phyloP scores from a whole-genome alignment of 108 stramenopile genomes.

The Nitzschia inconspicua region DNA sequence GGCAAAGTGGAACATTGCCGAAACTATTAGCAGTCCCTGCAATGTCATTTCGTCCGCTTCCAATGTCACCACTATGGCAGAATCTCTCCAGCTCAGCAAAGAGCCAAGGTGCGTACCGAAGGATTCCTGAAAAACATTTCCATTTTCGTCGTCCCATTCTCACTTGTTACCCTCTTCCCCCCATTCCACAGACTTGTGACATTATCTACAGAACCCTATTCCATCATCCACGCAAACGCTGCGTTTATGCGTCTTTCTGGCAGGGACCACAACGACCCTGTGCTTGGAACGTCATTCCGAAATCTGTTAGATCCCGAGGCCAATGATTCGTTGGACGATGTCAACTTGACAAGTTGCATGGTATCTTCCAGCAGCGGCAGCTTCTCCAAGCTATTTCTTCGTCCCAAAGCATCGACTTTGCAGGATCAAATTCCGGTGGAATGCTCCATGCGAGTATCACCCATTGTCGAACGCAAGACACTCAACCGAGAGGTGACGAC shows the following conservation, averaged over 20 bases:
- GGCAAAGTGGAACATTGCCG: neutral
- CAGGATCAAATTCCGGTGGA: neutral
- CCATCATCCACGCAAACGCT: constrained; percentile 36
- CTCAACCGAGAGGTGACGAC: neutral
- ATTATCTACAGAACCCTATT: constrained; percentile 24
- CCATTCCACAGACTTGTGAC: constrained; percentile 18
- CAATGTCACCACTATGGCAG: constrained; percentile 20
- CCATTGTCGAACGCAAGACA: constrained; percentile 9
- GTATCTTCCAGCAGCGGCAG: constrained; percentile 6
- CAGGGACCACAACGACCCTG: neutral
- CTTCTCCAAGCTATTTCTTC: constrained; percentile 4
- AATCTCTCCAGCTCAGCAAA: constrained; percentile 22
- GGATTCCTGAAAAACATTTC: neutral
- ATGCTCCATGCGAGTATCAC: constrained; percentile 7
- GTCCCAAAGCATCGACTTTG: neutral
- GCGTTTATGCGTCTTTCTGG: constrained; percentile 24
- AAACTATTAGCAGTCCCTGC: constrained; percentile 4
- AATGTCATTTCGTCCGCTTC: constrained; percentile 9
- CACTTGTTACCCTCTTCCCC: neutral
- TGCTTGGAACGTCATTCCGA: constrained; percentile 17
- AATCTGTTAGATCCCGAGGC: constrained; percentile 1
- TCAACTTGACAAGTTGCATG: constrained; percentile 3
- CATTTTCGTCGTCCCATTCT: neutral
- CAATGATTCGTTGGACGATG: neutral
- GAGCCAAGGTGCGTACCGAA: constrained; percentile 18